Evolutionary conservation across 1,139 yeast genomes (phyloP), one percentile per base, ranked within the genome.

Genomic region (Blastobotrys persicus): DNA sequence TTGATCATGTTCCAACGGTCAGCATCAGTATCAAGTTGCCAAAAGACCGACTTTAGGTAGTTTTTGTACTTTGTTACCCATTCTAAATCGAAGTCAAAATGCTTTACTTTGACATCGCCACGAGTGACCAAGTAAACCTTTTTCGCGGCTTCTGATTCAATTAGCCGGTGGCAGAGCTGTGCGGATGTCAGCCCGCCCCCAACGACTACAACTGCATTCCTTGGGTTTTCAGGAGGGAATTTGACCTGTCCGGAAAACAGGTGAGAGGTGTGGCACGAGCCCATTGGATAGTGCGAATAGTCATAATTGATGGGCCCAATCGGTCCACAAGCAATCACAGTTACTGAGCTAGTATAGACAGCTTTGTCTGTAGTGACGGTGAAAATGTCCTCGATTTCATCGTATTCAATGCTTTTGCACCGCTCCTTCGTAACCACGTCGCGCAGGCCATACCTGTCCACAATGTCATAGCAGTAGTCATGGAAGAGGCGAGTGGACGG

Each of bases 181-280:
- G 79, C 79, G 0, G 78, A 72, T 0, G 79, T 75, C 39, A 75
- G 62, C 0, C 79, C 80, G 2, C 80, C 79, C 0, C 80, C 80
- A 3, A 75, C 75, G 19, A 76, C 70, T 1, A 72, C 71, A 12
- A 74, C 55, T 4, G 65, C 57, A 2, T 20, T 23, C 14, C 26
- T 39, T 4, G 68, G 60, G 55, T 50, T 5, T 48, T 52, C 14
- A 19, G 46, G 28, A 48, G 55, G 31, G 62, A 59, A 55, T 61
- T 64, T 31, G 2, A 51, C 51, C 9, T 19, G 4, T 45, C 46
- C 46, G 2, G 58, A 55, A 50, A 75, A 74, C 17, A 75, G 60
- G 54, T 75, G 76, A 9, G 74, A 67, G 1, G 79, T 73, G 55
- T 75, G 79, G 50, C 79, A 75, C 40, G 73, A 66, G 12, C 69